These are phyloP conservation scores for Thuja plicata DNA, from an alignment of 83 land plant species.

Conservation along the genomic window DNA sequence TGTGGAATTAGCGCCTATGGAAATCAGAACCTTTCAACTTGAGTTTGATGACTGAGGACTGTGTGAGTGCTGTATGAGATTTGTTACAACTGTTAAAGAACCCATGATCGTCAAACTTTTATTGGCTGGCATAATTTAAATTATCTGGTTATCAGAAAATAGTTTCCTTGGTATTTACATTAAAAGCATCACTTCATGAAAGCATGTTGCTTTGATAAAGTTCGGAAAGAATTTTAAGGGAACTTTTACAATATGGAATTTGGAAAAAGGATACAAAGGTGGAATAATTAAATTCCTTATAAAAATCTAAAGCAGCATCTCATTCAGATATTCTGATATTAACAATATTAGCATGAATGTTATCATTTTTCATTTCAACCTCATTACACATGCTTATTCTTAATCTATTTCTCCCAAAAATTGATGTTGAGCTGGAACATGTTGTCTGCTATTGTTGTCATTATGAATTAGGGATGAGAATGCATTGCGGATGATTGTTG, in stretches of 20 bases:
- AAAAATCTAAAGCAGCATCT: neutral
- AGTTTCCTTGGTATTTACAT: neutral
- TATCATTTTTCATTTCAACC: neutral
- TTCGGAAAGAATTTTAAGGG: neutral
- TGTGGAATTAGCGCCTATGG: conserved; percentile 12
- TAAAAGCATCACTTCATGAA: neutral
- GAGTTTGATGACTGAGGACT: conserved; percentile 6
- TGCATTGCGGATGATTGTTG: too few species aligned
- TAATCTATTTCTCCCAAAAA: neutral
- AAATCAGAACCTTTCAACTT: conserved; percentile 11
- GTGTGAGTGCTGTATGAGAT: neutral
- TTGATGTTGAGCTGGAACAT: neutral
- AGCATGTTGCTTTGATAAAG: neutral
- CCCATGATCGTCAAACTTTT: neutral
- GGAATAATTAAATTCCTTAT: neutral
- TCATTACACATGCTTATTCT: neutral
- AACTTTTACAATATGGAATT: neutral
- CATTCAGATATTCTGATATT: neutral
- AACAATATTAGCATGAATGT: neutral
- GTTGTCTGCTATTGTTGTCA: neutral
- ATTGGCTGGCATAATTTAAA: neutral
- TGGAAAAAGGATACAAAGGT: neutral
- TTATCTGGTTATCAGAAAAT: neutral
- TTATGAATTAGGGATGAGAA: neutral
- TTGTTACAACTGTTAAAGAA: neutral